Evolutionary conservation across 495 filamentous ascomycete genomes (phyloP), one percentile per base, ranked within the genome.

Genomic region (Trichoderma asperelloides): DNA sequence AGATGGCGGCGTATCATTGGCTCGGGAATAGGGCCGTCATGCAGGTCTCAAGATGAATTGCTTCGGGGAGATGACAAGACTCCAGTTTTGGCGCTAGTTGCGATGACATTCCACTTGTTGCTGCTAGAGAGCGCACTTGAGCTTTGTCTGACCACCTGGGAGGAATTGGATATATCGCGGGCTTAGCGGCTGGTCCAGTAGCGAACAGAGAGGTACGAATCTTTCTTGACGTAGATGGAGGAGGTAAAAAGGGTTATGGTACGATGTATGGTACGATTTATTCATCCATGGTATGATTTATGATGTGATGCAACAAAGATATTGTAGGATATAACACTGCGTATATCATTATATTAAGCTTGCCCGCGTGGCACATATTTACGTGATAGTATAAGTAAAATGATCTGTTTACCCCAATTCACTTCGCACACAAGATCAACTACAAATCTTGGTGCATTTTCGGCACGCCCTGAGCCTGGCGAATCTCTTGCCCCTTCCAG

Each of bases 391-490:
- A 60, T 18, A 60, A 30, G 12, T 30, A 27, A 18, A 60, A 2
- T 18, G 7, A 51, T n/a, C 18, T 51, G 47, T n/a, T 6, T n/a
- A 51, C 18, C n/a, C n/a, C 47, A 51, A n/a, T 21, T n/a, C 21
- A 51, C 3, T 5, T 9, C 16, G 5, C n/a, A 15, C 16, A 4
- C 55, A 28, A 21, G 8, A 55, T 25, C 15, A 11, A 27, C 25
- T 49, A 68, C 33, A 69, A 37, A 39, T 68, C 67, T 15, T 41
- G 18, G 43, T 73, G 71, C 33, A 71, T 70, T 28, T 68, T 64
- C 1, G 71, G 71, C 27, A 63, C 41, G 30, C 70, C 68, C 55
- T 73, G 71, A 67, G 64, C 65, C 47, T 68, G 43, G 39, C 71
- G 67, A 27, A 70, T 69, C 41, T 49, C 62, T 47, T 69, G 68